These are phyloP conservation scores for Trametes elegans DNA, from an alignment of 768 basidiomycete species.

Conservation along the genomic window DNA sequence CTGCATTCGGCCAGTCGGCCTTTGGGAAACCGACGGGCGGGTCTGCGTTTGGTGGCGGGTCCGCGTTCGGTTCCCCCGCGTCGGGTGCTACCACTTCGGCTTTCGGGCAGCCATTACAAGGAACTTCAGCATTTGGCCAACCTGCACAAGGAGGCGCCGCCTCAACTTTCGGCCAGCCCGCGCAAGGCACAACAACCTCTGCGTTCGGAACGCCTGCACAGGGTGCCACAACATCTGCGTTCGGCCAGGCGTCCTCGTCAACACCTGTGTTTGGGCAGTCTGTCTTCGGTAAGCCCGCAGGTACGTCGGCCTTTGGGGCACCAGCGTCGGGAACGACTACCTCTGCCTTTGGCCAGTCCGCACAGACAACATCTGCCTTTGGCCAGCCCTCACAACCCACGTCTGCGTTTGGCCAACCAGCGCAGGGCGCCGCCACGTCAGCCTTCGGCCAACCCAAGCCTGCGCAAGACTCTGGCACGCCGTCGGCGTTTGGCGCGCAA, in stretches of 20 bases:
- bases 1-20: slow-evolving; percentile 11
- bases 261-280: slow-evolving; percentile 12
- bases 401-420: slow-evolving; percentile 38
- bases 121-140: slow-evolving; percentile 39
- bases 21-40: slow-evolving; percentile 20
- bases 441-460: slow-evolving; percentile 20
- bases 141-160: slow-evolving; percentile 24
- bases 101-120: slow-evolving; percentile 11
- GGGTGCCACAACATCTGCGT: slow-evolving; percentile 24
- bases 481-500: slow-evolving; percentile 28
- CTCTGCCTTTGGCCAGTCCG: slow-evolving; percentile 18
- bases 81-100: slow-evolving; percentile 17
- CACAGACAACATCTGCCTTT: slow-evolving; percentile 24
- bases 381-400: slow-evolving; percentile 19
- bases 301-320: slow-evolving; percentile 28
- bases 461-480: not conserved
- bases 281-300: slow-evolving; percentile 13
- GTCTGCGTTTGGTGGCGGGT: slow-evolving; percentile 26
- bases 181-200: slow-evolving; percentile 23
- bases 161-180: slow-evolving; percentile 24
- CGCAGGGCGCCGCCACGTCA: slow-evolving; percentile 27
- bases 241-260: slow-evolving; percentile 29
- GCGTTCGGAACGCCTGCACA: slow-evolving; percentile 16
- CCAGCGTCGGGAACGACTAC: slow-evolving; percentile 20
- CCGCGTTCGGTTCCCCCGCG: slow-evolving; percentile 37